Percentiles rank a stretch among this genome's conserved stretches.
These are phyloP conservation scores for Takakia lepidozioides DNA, from an alignment of 225 moss, liverwort and hornwort species.

Conservation along the genomic window DNA sequence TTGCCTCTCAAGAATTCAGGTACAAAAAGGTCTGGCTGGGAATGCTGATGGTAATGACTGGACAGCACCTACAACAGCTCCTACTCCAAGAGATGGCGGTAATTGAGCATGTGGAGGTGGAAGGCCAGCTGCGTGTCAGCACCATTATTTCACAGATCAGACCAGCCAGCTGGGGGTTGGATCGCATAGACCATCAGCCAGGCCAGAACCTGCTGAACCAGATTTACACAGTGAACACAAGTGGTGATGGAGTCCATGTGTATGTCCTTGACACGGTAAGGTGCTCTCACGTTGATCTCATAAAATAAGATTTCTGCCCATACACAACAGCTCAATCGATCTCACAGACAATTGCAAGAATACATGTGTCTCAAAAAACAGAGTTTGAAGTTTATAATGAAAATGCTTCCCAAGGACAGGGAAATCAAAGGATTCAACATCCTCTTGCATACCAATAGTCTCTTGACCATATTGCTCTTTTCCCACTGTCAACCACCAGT, in stretches of 20 bases:
- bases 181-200: slow-evolving; percentile 76
- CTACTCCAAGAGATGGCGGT: slow-evolving; percentile 42
- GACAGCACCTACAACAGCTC: slow-evolving; percentile 54
- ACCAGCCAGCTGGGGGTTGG: slow-evolving; percentile 86
- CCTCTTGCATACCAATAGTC: no score
- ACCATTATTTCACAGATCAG: slow-evolving; percentile 45
- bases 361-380: neutral
- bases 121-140: slow-evolving; percentile 57
- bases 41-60: slow-evolving; percentile 73
- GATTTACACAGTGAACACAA: slow-evolving; percentile 44
- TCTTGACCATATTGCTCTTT: no score
- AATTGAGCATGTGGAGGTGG: slow-evolving; percentile 75
- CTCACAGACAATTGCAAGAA: no score
- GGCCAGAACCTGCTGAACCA: slow-evolving; percentile 50
- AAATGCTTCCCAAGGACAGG: neutral
- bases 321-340: no score
- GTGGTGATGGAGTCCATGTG: slow-evolving; percentile 67
- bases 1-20: slow-evolving; percentile 33
- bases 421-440: no score
- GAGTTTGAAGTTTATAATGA: no score
- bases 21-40: slow-evolving; percentile 78
- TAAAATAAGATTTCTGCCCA: no score
- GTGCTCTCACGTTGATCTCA: no score
- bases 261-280: slow-evolving; percentile 96
- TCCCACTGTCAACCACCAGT: no score